Percentiles rank a stretch among this genome's conserved stretches.
Conservation (phyloP, 805 yeast species). For the Kodamaea jinghongensis region DNA sequence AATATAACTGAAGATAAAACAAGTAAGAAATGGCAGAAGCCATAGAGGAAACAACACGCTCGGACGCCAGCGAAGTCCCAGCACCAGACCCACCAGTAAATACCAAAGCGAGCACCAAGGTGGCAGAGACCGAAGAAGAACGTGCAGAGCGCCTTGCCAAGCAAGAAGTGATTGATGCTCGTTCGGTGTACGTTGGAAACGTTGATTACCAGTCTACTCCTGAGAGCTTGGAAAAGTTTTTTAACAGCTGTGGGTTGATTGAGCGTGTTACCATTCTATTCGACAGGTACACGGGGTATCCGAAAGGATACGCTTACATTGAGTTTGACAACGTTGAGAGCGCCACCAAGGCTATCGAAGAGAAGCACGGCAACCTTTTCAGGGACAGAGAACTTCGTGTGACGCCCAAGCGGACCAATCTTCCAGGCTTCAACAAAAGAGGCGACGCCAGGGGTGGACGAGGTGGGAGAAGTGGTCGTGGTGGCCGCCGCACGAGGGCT, state of each 20-base stretch:
- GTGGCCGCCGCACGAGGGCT: constrained; percentile 23
- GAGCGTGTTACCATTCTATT: constrained; percentile 52
- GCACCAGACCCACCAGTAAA: background rate
- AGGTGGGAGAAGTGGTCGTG: constrained; percentile 29
- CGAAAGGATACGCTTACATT: constrained; percentile 63
- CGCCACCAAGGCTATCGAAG: constrained; percentile 46
- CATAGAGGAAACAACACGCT: background rate
- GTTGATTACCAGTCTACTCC: constrained; percentile 50
- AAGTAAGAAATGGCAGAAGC: background rate
- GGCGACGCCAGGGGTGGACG: constrained; percentile 21
- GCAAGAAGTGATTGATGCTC: constrained; percentile 48
- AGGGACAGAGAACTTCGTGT: constrained; percentile 49
- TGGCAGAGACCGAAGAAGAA: constrained; percentile 31
- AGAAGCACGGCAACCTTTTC: constrained; percentile 40
- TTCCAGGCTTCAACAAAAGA: constrained; percentile 42
- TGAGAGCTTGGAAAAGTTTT: constrained; percentile 47
- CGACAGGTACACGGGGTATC: constrained; percentile 43
- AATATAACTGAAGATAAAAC: no score
- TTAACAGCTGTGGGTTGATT: constrained; percentile 44
- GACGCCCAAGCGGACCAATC: constrained; percentile 51
- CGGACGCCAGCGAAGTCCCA: background rate
- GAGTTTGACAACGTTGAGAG: constrained; percentile 48
- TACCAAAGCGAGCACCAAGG: background rate
- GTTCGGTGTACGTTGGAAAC: constrained; percentile 55
- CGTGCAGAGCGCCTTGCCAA: constrained; percentile 29